Evolutionary conservation across 768 basidiomycete species (phyloP), one percentile per base, ranked within the genome.

Genomic region (Phylloporus sp.): DNA sequence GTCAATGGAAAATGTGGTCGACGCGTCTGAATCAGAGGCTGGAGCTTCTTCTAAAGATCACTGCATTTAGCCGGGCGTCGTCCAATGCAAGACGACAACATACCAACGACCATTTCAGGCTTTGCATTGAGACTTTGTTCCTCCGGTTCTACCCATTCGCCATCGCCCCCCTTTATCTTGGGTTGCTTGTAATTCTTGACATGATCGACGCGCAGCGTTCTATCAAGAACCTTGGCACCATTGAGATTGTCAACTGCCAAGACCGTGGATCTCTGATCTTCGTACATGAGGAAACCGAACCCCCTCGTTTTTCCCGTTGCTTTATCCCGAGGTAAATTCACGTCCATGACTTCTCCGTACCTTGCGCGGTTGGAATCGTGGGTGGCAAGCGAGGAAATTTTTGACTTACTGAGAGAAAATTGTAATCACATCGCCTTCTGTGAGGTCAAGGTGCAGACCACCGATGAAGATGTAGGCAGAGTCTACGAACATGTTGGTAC

Each of bases 191-290:
- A 98, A 56, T 91, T 79, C 65, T 84, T 88, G 53, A 90, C 88
- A 60, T 93, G 89, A 64, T 97, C 92, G 32, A 97, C 96, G 15
- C 93, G 83, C 41, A 99, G 71, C 3, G 83, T 95, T 56, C 84
- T 76, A 14, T 86, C 90, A 26, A 96, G 71, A 33, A 98, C 85
- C 44, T 81, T 81, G 38, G 93, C 90, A 33, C 96, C 96, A 60
- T 96, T 98, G 67, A 99, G 82, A 71, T 99, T 99, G 71, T 99
- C 96, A 52, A 99, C 95, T 9, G 96, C 96, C 39, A 99, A 76
- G 41, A 97, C 67, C 6, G 96, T 99, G 49, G 91, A 95, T 38
- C 91, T 80, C 69, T 99, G 96, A 67, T 99, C 93, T 69, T 95
- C 92, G 67, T 98, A 99, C 96, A 98, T 97, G 53, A 98, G 74